These are phyloP conservation scores for Microbotryum scabiosae DNA, from an alignment of 1,284 basidiomycete species.

Conservation along the genomic window DNA sequence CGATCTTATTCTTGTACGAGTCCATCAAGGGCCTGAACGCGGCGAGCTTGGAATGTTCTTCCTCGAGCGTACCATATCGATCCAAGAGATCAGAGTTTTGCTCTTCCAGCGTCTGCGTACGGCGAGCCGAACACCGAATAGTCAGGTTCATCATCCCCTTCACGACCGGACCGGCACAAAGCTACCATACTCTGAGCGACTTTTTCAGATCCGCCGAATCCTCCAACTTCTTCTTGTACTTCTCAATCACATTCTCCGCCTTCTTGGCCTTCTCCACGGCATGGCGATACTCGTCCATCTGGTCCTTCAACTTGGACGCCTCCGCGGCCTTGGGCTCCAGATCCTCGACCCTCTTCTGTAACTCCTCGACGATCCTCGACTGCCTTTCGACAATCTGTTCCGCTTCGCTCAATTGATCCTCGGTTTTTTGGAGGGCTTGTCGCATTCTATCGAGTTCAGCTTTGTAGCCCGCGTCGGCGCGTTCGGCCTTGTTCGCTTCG, in stretches of 20 bases:
- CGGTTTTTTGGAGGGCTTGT: conserved; percentile 76
- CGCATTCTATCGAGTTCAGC: conserved; percentile 71
- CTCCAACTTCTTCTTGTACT: conserved; percentile 97
- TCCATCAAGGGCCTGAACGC: conserved; percentile 85
- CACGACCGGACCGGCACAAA: background rate
- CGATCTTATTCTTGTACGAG: conserved; percentile 80
- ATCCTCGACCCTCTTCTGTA: conserved; percentile 54
- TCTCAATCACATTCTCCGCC: conserved; percentile 95
- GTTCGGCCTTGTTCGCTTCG: conserved; percentile 45
- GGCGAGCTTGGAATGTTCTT: conserved; percentile 77
- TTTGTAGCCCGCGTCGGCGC: conserved; percentile 59
- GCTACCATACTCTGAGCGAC: conserved; percentile 60
- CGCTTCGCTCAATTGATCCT: conserved; percentile 70
- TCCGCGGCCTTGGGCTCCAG: conserved; percentile 69
- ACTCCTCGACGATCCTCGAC: conserved; percentile 55
- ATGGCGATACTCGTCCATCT: conserved; percentile 71
- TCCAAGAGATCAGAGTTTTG: conserved; percentile 87
- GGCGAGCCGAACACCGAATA: background rate
- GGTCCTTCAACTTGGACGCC: conserved; percentile 71
- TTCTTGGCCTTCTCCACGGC: conserved; percentile 83
- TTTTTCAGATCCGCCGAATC: conserved; percentile 81
- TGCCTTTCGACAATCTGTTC: conserved; percentile 74
- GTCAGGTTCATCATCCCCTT: background rate
- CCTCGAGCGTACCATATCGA: conserved; percentile 79
- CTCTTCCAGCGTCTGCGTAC: conserved; percentile 65